Base-by-base conservation (phyloP, 495 filamentous ascomycete genomes). In the Hapsidospora chrysogenum region DNA sequence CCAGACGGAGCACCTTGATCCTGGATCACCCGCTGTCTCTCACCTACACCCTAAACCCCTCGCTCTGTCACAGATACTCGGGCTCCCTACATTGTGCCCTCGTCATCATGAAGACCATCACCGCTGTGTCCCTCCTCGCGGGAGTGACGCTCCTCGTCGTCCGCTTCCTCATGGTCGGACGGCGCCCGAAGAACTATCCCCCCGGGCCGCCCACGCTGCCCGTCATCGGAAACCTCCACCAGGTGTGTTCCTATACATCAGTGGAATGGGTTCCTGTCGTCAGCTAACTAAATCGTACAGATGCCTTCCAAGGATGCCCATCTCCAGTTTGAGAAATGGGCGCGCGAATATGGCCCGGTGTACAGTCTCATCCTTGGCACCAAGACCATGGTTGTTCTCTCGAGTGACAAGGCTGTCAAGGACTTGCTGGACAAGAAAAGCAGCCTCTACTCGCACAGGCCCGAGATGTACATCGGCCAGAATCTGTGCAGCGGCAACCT, bases 321-420 rank as follows among this genome's bases (percentile, higher is more conserved):
- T 45, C 39, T 56, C 13, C 53, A 57, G 23, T 57, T 59, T 31
- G 41, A 52, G 33, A 54, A 51, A 28, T 59, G 53, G 55, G 55
- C 49, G 17, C 35, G 46, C n/a, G 44, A 53, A 29, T 59, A 57
- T 38, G 55, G 55, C 21, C 55, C 55, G 1, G 44, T 59, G 21
- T 59, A 56, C 43, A 52, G 47, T 17, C 43, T 60, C 22, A 60
- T 60, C 27, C 48, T 60, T 15, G 56, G 54, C n/a, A 51, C 54
- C 36, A 56, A 53, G 35, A 37, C 35, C 15, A 31, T 54, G 29
- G 42, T 60, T 11, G 48, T 60, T 2, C 41, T 60, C 11, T 49
- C 49, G 6, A 49, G 46, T 22, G 53, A 59, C 38, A 35, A 44
- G 38, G 50, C 51, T 3, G 47, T 56, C 39, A 61, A 54, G 39